These are phyloP conservation scores for Thermochaetoides thermophila DNA, from an alignment of 495 filamentous ascomycete species.

Conservation along the genomic window DNA sequence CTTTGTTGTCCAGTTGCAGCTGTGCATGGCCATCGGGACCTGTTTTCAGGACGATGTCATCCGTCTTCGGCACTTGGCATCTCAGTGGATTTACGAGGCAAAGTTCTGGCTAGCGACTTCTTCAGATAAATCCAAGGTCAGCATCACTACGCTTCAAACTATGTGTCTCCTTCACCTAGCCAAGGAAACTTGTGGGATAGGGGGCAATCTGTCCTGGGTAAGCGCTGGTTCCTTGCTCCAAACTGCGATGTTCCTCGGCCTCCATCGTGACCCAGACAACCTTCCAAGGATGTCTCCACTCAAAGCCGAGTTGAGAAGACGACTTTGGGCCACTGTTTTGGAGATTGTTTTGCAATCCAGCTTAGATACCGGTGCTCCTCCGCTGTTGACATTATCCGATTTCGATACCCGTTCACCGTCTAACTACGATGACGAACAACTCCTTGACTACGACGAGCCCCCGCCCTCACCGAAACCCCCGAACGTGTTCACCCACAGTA, in stretches of 20 bases:
- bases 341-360: slow-evolving; percentile 47
- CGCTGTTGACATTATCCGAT: slow-evolving; percentile 37
- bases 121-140: slow-evolving; percentile 36
- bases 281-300: slow-evolving; percentile 30
- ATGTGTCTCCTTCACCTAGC: slow-evolving; percentile 47
- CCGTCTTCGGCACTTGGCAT: slow-evolving; percentile 34
- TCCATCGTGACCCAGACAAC: slow-evolving; percentile 41
- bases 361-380: slow-evolving; percentile 43
- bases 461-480: slow-evolving; percentile 8
- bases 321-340: slow-evolving; percentile 53
- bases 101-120: slow-evolving; percentile 46
- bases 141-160: slow-evolving; percentile 40
- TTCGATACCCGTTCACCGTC: slow-evolving; percentile 41
- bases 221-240: slow-evolving; percentile 41
- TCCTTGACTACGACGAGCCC: slow-evolving; percentile 15
- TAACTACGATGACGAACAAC: slow-evolving; percentile 36
- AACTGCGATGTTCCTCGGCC: slow-evolving; percentile 44
- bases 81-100: slow-evolving; percentile 49
- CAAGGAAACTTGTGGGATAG: slow-evolving; percentile 38
- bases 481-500: slow-evolving; percentile 24
- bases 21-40: slow-evolving; percentile 48
- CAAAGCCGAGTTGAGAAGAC: slow-evolving; percentile 48
- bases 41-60: slow-evolving; percentile 37
- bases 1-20: slow-evolving; percentile 45
- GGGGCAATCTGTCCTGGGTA: slow-evolving; percentile 44